phyloP scores from a whole-genome alignment of 78 protist genomes.

The Pigoraptor vietnamica region DNA sequence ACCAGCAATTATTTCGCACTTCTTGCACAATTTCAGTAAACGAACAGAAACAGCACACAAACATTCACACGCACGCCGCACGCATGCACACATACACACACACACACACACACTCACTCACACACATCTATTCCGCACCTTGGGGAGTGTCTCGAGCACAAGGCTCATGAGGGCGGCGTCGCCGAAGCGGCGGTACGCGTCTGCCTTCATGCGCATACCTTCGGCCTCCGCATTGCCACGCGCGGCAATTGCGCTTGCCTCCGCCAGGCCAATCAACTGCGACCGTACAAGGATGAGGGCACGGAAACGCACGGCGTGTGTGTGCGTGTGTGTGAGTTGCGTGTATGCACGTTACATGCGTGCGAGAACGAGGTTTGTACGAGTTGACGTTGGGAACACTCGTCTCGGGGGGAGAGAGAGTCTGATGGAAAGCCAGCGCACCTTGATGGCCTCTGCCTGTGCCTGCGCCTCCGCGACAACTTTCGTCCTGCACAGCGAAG shows the following conservation, averaged over 20 bases:
- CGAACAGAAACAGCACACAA: background rate
- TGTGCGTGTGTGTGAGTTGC: too few species aligned
- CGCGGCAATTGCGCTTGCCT: background rate
- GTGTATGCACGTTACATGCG: too few species aligned
- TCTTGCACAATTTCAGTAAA: too few species aligned
- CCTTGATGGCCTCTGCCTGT: background rate
- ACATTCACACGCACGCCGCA: background rate
- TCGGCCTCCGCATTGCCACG: conserved; percentile 3
- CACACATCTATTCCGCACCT: background rate
- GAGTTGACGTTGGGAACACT: too few species aligned
- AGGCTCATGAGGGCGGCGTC: background rate
- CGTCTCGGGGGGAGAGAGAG: too few species aligned
- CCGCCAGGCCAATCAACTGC: background rate
- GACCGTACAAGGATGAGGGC: background rate
- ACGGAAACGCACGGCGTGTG: background rate
- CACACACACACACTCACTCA: background rate
- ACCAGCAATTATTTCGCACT: too few species aligned
- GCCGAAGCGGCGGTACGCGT: background rate
- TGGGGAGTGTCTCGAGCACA: conserved; percentile 3
- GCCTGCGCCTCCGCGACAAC: background rate
- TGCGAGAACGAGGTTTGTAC: too few species aligned
- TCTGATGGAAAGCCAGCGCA: too few species aligned
- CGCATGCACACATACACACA: background rate
- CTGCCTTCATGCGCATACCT: background rate
- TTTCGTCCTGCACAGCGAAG: background rate